These are phyloP conservation scores for Russula dissimulans DNA, from an alignment of 768 basidiomycete species.

Conservation along the genomic window DNA sequence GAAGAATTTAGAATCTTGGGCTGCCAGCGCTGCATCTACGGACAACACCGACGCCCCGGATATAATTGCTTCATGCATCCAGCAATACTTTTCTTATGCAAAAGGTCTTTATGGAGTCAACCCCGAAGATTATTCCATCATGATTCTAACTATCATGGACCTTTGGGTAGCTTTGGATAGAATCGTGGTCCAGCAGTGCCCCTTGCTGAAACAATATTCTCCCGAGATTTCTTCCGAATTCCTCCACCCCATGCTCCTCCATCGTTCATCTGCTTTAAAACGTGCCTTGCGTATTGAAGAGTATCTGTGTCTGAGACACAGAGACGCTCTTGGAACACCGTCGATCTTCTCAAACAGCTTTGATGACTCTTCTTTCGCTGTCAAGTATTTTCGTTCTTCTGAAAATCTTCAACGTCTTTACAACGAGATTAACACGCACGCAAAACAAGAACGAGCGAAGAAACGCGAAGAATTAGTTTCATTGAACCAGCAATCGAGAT, in stretches of 20 bases:
- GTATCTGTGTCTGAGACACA: constrained; percentile 3
- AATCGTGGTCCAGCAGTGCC: constrained; percentile 26
- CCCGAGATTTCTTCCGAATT: constrained; percentile 35
- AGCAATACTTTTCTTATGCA: constrained; percentile 4
- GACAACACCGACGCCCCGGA: background rate
- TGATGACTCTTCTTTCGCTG: background rate
- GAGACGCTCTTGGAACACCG: background rate
- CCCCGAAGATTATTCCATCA: constrained; percentile 25
- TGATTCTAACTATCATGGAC: constrained; percentile 38
- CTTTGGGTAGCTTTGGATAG: constrained; percentile 43
- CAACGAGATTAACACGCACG: background rate
- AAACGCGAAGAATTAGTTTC: background rate
- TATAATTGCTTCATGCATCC: constrained; percentile 3
- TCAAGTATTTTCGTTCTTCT: constrained; percentile 4
- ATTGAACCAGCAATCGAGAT: background rate
- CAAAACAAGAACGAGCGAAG: background rate
- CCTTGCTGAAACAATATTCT: constrained; percentile 36
- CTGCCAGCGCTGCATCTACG: background rate
- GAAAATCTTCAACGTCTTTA: background rate
- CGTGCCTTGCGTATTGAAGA: constrained; percentile 7
- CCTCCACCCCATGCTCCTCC: constrained; percentile 36
- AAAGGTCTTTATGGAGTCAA: background rate
- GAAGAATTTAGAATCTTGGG: background rate
- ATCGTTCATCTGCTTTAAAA: constrained; percentile 14
- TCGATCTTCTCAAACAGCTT: constrained; percentile 3